Percentiles rank a stretch among this genome's conserved stretches.
phyloP scores from a whole-genome alignment of 176 grass and related monocot species.

The Musa itinerans region DNA sequence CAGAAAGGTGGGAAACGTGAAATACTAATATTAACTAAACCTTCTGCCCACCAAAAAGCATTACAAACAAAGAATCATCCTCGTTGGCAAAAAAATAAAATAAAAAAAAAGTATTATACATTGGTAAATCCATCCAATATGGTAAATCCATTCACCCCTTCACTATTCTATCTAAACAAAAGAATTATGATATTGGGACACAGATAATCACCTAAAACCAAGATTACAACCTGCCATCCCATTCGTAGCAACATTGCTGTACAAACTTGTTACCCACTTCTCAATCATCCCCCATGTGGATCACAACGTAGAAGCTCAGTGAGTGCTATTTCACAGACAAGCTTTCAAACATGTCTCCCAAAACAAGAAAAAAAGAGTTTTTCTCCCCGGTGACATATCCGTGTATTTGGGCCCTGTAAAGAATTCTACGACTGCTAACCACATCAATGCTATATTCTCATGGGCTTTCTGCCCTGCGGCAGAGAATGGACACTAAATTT shows the following conservation, averaged over 20 bases:
- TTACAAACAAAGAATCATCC: background rate
- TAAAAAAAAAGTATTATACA: conserved; percentile 1
- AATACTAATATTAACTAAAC: too few species aligned
- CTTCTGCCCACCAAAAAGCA: background rate
- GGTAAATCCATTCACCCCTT: background rate
- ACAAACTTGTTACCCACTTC: conserved; percentile 34
- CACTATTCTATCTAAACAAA: conserved; percentile 15
- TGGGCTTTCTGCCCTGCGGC: conserved; percentile 14
- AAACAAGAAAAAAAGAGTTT: conserved; percentile 16
- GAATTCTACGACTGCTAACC: conserved; percentile 23
- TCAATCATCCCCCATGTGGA: background rate
- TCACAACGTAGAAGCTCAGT: too few species aligned
- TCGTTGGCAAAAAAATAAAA: background rate
- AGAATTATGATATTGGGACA: conserved; percentile 8
- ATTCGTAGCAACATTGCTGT: conserved; percentile 33
- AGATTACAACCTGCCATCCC: conserved; percentile 27
- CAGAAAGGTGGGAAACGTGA: too few species aligned
- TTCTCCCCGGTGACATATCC: background rate
- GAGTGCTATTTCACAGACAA: conserved; percentile 7
- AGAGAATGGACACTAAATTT: background rate
- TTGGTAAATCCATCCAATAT: background rate
- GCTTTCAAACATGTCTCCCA: conserved; percentile 1
- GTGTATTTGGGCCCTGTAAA: background rate
- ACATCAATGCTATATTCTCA: conserved; percentile 1
- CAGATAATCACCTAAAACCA: background rate